phyloP scores from a whole-genome alignment of 2,329 filamentous ascomycete genomes.

The Phyllachora maydis region DNA sequence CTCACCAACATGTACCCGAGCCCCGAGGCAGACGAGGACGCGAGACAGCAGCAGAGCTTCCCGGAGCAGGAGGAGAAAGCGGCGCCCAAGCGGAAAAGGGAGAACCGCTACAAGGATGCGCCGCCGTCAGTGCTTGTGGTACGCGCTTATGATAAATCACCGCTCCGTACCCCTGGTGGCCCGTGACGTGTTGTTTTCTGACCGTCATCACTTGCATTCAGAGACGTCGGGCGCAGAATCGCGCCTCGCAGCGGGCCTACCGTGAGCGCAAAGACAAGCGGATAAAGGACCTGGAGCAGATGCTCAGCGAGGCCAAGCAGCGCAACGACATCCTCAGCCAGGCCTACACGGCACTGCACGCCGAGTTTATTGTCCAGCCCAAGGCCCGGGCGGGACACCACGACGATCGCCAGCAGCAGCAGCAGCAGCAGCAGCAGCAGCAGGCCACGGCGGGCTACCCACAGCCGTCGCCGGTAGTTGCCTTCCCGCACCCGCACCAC shows the following conservation, averaged over 20 bases:
- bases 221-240: slow-evolving; percentile 37
- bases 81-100: slow-evolving; percentile 23
- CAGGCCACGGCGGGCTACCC: too few relatives aligned
- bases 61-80: slow-evolving; percentile 11
- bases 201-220: too few relatives aligned
- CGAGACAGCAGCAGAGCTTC: slow-evolving; percentile 8
- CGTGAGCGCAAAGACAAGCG: slow-evolving; percentile 43
- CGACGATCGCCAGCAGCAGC: slow-evolving; percentile 2
- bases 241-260: slow-evolving; percentile 39
- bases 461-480: too few relatives aligned
- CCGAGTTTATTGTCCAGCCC: slow-evolving; percentile 19
- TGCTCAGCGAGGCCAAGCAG: slow-evolving; percentile 29
- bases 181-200: too few relatives aligned
- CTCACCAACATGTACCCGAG: slow-evolving; percentile 12
- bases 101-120: slow-evolving; percentile 31
- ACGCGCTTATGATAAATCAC: too few relatives aligned
- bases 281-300: slow-evolving; percentile 38
- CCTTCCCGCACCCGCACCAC: slow-evolving; percentile 4
- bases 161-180: too few relatives aligned
- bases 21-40: slow-evolving; percentile 9
- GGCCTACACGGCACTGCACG: slow-evolving; percentile 28
- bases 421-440: too few relatives aligned
- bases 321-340: slow-evolving; percentile 32
- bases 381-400: slow-evolving; percentile 12
- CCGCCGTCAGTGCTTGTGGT: slow-evolving; percentile 26